phyloP scores from a whole-genome alignment of 2,329 filamentous ascomycete species.

The Apiospora koreana region DNA sequence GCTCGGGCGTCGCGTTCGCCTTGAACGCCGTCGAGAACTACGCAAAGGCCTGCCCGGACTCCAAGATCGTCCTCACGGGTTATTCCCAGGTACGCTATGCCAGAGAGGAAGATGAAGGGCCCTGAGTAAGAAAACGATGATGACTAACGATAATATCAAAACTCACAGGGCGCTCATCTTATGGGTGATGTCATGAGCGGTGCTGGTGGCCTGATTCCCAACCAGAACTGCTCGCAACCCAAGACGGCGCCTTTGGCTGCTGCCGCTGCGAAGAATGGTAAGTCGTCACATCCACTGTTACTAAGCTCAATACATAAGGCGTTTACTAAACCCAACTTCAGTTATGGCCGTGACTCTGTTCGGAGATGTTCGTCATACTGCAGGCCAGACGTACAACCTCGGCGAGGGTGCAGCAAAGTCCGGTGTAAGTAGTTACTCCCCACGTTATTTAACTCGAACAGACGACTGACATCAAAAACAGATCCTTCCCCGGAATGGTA shows the following conservation, averaged over 20 bases:
- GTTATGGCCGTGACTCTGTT: background rate
- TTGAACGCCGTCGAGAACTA: background rate
- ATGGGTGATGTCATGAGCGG: slow-evolving; percentile 5
- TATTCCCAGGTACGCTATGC: background rate
- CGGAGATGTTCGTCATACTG: slow-evolving; percentile 1
- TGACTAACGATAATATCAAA: background rate
- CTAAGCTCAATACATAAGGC: too few species aligned
- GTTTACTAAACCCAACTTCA: background rate
- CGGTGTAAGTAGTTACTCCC: background rate
- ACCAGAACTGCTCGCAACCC: slow-evolving; percentile 8
- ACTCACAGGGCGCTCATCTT: background rate
- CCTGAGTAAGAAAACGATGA: too few species aligned
- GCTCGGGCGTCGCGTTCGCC: slow-evolving; percentile 1
- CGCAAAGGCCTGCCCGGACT: background rate
- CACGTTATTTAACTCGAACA: slow-evolving; percentile 15
- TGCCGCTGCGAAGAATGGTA: background rate
- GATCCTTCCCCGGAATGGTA: background rate
- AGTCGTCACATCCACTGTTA: background rate
- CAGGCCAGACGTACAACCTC: slow-evolving; percentile 2
- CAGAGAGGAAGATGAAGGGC: background rate
- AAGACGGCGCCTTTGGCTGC: background rate
- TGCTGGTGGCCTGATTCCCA: background rate
- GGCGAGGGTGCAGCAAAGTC: background rate
- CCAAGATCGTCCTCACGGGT: slow-evolving; percentile 9
- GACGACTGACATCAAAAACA: slow-evolving; percentile 20